A percentile compares a stretch with the other conserved stretches of the same genome.
Evolutionary conservation across 371 early-diverging fungal genomes (phyloP).

Genomic region (Nematocida sp.): DNA sequence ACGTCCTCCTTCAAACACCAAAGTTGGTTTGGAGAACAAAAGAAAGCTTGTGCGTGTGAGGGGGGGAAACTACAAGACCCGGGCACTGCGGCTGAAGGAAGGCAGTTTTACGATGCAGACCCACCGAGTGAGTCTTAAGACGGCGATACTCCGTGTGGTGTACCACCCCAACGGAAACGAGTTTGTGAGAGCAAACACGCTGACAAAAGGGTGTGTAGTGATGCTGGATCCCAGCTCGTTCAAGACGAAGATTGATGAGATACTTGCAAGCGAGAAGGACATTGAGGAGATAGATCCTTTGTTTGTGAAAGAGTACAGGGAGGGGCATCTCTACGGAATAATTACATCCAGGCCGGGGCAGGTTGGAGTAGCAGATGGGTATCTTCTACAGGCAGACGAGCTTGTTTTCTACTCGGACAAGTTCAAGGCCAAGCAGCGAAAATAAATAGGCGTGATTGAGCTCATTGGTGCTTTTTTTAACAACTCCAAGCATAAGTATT

Average conservation of each 20-base stretch:
- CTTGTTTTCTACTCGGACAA: slow-evolving; percentile 83
- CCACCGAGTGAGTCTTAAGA: slow-evolving; percentile 70
- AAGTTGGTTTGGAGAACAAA: slow-evolving; percentile 82
- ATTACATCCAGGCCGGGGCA: slow-evolving; percentile 96
- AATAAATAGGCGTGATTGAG: slow-evolving; percentile 42
- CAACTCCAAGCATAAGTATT: not conserved
- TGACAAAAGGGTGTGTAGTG: slow-evolving; percentile 93
- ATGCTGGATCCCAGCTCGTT: slow-evolving; percentile 96
- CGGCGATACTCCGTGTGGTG: slow-evolving; percentile 76
- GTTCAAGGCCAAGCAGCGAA: slow-evolving; percentile 70
- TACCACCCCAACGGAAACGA: slow-evolving; percentile 99
- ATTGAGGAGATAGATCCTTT: slow-evolving; percentile 79
- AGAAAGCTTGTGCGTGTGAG: slow-evolving; percentile 86
- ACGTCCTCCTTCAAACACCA: slow-evolving; percentile 92
- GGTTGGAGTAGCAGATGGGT: slow-evolving; percentile 91
- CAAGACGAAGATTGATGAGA: slow-evolving; percentile 91
- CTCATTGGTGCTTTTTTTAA: slow-evolving; percentile 3
- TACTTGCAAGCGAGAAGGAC: slow-evolving; percentile 80
- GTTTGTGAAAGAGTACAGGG: slow-evolving; percentile 82
- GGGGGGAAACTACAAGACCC: slow-evolving; percentile 95
- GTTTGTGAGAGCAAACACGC: slow-evolving; percentile 98
- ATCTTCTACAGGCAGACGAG: slow-evolving; percentile 96
- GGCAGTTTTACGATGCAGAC: slow-evolving; percentile 95
- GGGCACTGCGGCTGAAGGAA: slow-evolving; percentile 88
- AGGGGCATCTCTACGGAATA: slow-evolving; percentile 81